Evolutionary conservation across 2,329 filamentous ascomycete species (phyloP), one percentile per base, ranked within the genome.

Genomic region (Trichoderma aggressivum): DNA sequence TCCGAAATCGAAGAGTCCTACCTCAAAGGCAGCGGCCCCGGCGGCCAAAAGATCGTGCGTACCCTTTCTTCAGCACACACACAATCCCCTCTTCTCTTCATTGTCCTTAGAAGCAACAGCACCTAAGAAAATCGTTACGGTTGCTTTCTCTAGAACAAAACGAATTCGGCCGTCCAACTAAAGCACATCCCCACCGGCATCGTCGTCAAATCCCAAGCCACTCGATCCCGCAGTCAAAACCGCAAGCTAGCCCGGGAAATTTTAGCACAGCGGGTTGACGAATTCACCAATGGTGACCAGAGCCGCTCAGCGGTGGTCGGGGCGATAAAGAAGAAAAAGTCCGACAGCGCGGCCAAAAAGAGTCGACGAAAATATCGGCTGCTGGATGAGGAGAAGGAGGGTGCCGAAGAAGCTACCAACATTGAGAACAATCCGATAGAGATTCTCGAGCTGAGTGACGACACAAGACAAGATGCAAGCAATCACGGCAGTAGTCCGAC

Each of bases 161-260:
- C 96, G 30, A 94, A 91, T 74, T 98, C 93, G 0, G 95, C 95
- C 47, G 95, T 98, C 3, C 96, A 99, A 80, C 86, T 99, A 43
- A 96, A 91, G 75, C 96, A 99, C 81, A 83, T 92, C 18, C 94
- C 95, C 7, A 97, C 94, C 0, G 95, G 95, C 73, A 89, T 98
- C 67, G 94, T 98, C 16, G 89, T 99, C 74, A 99, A 99, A 83
- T 95, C 90, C 70, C 96, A 99, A 82, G 94, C 91, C 24, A 98
- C 96, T 10, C 90, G 96, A 61, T 97, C 93, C 1, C 89, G 94
- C 21, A 88, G 88, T 71, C 92, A 97, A 81, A 99, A 99, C 80
- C 89, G 94, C 74, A 94, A 92, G 80, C 91, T 93, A 73, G 96
- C 96, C 14, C 88, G 94, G 53, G 86, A 90, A 74, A 84, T 97